A percentile compares a stretch with the other conserved stretches of the same genome.
Conservation (phyloP, 75 land plant genomes). For the Pseudotsuga menziesii region DNA sequence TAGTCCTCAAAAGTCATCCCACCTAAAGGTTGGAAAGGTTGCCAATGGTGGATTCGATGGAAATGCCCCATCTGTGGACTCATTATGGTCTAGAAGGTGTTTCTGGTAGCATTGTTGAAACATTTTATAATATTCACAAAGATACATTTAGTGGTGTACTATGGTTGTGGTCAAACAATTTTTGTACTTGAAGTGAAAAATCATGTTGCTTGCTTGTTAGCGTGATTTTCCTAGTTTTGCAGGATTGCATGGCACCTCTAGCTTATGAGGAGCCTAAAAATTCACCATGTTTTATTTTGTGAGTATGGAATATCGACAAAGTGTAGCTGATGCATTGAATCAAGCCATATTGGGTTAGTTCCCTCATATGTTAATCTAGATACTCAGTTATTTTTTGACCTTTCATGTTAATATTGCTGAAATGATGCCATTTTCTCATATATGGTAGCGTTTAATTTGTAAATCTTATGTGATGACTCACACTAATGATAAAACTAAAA, state of each 20-base stretch:
- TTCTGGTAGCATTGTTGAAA: background rate
- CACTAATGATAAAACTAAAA: background rate
- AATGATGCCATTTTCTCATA: background rate
- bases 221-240: constrained; percentile 10
- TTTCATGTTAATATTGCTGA: background rate
- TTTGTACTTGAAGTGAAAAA: background rate
- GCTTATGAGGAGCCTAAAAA: constrained; percentile 97
- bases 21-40: background rate
- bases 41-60: background rate
- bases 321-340: constrained; percentile 78
- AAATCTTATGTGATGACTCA: background rate
- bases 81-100: background rate
- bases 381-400: background rate
- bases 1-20: background rate
- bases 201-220: constrained; percentile 6
- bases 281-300: constrained; percentile 82
- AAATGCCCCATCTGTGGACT: background rate
- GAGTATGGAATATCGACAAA: constrained; percentile 73
- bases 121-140: background rate
- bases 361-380: background rate
- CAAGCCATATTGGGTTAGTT: constrained; percentile 71
- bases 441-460: background rate
- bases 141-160: background rate
- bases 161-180: background rate
- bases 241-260: constrained; percentile 90